Evolutionary conservation across 345 rosid species (phyloP), one percentile per base, ranked within the genome.

Genomic region (Eucalyptus tenuipes): DNA sequence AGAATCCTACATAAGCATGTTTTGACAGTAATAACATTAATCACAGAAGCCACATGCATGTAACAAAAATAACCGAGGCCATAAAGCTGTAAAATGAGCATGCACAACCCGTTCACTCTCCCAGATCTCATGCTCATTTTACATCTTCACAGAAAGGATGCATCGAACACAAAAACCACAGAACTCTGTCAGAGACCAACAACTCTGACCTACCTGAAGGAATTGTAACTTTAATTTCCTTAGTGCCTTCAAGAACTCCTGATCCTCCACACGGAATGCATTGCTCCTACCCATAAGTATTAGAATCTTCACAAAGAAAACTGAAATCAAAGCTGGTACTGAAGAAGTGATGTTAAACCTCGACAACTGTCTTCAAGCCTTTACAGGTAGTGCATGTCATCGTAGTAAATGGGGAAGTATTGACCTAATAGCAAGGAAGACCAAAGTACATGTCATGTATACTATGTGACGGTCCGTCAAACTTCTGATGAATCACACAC

Each of bases 361-460:
- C 90, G 59, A 96, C 92, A 88, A 95, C 55, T 52, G 55, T 91
- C 88, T 98, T 96, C 13, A 91, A 90, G 87, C 99, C 99, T 90
- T 93, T 95, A 90, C 99, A 97, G 44, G 93, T 90, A 90, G 90
- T 91, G 91, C 99, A 96, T 88, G 94, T 90, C 90, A 98, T 89
- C 79, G 95, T 95, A 93, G 68, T 29, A 61, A 97, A 97, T 75
- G 98, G 98, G 93, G 99, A 91, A 96, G 88, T 37, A 97, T 96
- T 52, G 71, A 97, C 94, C 99, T 96, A 93, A 85, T 81, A 88
- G 86, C 91, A 71, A 50, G 18, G 68, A 80, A 50, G 49, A 44
- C 80, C 5, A 55, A 55, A 55, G 40, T 75, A 50, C 87, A 88
- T 53, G 52, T 89, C 27, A 64, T 16, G 49, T 87, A 48, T 13